A percentile compares a stretch with the other conserved stretches of the same genome.
Conservation (phyloP, 2,329 filamentous ascomycete genomes). For the Exophiala oligosperma region DNA sequence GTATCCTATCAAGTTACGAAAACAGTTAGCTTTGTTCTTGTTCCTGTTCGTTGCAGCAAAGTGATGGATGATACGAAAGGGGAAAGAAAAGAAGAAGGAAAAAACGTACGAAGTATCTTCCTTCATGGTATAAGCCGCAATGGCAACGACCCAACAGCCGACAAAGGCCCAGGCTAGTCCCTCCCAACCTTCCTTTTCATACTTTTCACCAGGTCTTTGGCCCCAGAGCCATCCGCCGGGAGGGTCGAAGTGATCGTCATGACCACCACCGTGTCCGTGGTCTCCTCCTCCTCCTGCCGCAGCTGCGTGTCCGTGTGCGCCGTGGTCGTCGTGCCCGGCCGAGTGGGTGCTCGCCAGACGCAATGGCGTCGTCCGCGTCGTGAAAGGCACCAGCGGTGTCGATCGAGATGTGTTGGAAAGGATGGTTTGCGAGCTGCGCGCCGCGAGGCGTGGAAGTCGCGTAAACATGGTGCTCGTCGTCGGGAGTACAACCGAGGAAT, state of each 20-base stretch:
- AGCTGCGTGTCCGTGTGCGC: neutral
- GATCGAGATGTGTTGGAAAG: conserved; percentile 1
- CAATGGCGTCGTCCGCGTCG: neutral
- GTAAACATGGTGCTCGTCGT: neutral
- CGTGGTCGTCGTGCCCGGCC: neutral
- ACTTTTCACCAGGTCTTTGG: conserved; percentile 91
- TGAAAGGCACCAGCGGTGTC: neutral
- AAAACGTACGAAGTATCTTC: conserved; percentile 92
- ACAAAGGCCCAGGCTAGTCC: conserved; percentile 54
- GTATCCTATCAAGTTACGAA: conserved; percentile 68
- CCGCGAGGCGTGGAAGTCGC: conserved; percentile 3
- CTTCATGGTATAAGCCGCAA: conserved; percentile 89
- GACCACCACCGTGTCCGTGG: conserved; percentile 15
- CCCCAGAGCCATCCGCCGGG: conserved; percentile 92
- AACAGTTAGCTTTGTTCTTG: neutral
- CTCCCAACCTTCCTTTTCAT: conserved; percentile 97
- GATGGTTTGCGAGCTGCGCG: neutral
- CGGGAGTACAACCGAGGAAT: neutral
- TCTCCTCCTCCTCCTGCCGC: too few species aligned
- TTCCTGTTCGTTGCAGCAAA: neutral
- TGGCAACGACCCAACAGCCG: conserved; percentile 70
- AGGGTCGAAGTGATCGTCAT: conserved; percentile 71
- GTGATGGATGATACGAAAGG: neutral
- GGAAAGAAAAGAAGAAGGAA: conserved; percentile 5
- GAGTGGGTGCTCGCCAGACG: conserved; percentile 8